These are phyloP conservation scores for Ceratocystis cubensis DNA, from an alignment of 2,329 filamentous ascomycete genomes.

Conservation along the genomic window DNA sequence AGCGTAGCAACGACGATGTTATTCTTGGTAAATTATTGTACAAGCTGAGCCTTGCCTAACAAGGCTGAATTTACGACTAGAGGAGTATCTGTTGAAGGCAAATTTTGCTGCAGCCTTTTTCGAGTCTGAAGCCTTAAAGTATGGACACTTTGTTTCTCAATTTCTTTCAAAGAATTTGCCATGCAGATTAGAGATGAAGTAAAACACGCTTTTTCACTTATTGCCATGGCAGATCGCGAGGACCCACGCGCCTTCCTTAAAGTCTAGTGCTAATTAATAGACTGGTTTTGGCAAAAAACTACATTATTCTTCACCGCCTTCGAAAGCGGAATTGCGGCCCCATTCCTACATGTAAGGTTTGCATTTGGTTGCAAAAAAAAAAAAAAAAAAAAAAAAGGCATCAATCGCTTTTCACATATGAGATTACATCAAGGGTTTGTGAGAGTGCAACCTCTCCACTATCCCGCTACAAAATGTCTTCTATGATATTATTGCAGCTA, in stretches of 20 bases:
- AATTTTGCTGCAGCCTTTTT: too few species aligned
- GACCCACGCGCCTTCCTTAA: background rate
- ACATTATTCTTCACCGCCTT: conserved; percentile 16
- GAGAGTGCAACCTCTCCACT: background rate
- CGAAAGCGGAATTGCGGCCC: background rate
- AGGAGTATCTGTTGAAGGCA: too few species aligned
- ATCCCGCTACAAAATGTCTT: conserved; percentile 8
- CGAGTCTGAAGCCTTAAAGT: too few species aligned
- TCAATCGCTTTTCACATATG: background rate
- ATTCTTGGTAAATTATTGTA: too few species aligned
- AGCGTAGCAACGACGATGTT: too few species aligned
- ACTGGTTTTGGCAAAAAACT: background rate
- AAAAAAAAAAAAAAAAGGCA: background rate
- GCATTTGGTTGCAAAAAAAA: background rate
- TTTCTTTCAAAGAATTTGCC: background rate
- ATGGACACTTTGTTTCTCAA: too few species aligned
- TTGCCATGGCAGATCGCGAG: background rate
- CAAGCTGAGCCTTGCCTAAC: too few species aligned
- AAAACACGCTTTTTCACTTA: background rate
- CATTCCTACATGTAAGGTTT: background rate
- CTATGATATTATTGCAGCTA: conserved; percentile 3
- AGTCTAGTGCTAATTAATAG: background rate
- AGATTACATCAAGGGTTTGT: background rate
- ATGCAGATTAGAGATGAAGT: background rate
- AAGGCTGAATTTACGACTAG: too few species aligned